Evolutionary conservation across 1,284 basidiomycete genomes (phyloP).

Genomic region (Heterobasidion occidentale): DNA sequence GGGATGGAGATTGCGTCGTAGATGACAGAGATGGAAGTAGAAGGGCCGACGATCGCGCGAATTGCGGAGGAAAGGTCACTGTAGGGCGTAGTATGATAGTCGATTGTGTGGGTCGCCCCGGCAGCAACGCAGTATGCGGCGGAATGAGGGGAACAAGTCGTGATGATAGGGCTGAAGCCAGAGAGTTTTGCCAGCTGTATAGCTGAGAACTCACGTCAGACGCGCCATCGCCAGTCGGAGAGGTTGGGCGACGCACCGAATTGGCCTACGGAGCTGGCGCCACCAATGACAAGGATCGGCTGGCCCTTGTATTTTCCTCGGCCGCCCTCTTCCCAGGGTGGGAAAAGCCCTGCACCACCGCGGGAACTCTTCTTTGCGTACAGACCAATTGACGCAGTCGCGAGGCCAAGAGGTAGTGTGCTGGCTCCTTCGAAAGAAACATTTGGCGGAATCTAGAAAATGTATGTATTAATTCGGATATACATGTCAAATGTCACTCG

Average conservation of each 20-base stretch:
- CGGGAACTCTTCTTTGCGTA: not conserved
- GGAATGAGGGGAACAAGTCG: conserved; percentile 26
- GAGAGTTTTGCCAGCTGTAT: conserved; percentile 27
- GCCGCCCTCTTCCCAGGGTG: conserved; percentile 11
- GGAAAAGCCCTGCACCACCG: conserved; percentile 5
- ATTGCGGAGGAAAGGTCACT: conserved; percentile 12
- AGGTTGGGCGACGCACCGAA: conserved; percentile 10
- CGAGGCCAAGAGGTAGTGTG: conserved; percentile 7
- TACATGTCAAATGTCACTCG: no score
- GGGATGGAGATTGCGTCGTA: conserved; percentile 20
- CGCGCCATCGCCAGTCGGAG: no score
- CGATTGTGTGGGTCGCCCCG: conserved; percentile 29
- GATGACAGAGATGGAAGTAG: conserved; percentile 12
- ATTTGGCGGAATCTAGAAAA: conserved; percentile 5
- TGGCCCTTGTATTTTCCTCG: conserved; percentile 17
- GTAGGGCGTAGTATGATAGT: conserved; percentile 16
- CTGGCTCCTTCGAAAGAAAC: conserved; percentile 8
- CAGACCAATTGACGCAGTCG: conserved; percentile 6
- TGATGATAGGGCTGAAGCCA: conserved; percentile 26
- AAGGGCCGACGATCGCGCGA: not conserved
- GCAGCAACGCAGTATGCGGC: conserved; percentile 21
- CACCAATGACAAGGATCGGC: conserved; percentile 22
- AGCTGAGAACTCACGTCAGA: conserved; percentile 2
- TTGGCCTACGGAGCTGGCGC: conserved; percentile 22
- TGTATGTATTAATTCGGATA: not conserved